Percentiles rank a stretch among this genome's conserved stretches.
Conservation (phyloP, 139 green algal genomes). For the Haematococcus lacustris region DNA sequence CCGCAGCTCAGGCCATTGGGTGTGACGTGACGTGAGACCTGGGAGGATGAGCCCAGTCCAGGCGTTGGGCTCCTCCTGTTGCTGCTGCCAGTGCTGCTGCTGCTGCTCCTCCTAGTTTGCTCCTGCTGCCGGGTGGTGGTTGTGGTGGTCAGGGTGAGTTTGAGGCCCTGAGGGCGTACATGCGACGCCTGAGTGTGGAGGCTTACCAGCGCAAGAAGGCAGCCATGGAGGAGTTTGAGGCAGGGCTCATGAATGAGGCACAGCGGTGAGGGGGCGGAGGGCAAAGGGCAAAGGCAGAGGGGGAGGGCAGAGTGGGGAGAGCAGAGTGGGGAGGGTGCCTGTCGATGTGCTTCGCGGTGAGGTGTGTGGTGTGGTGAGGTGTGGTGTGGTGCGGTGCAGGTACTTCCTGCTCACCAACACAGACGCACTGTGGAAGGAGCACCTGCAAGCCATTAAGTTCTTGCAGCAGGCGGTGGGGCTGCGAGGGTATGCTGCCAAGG, state of each 20-base stretch:
- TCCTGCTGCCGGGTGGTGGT: too few species aligned
- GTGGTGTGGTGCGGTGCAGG: conserved; percentile 11
- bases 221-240: conserved; percentile 69
- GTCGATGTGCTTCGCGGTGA: background rate
- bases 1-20: too few species aligned
- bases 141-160: conserved; percentile 59
- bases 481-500: conserved; percentile 71
- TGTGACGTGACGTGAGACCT: too few species aligned
- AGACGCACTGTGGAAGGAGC: conserved; percentile 97
- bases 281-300: too few species aligned
- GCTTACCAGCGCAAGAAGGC: conserved; percentile 73
- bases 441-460: conserved; percentile 96
- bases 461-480: conserved; percentile 92
- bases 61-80: too few species aligned
- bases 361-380: background rate
- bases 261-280: too few species aligned
- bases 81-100: too few species aligned
- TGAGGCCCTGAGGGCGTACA: conserved; percentile 62
- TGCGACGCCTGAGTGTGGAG: conserved; percentile 48
- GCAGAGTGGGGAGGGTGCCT: background rate
- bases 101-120: too few species aligned
- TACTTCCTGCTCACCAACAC: conserved; percentile 95
- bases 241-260: conserved; percentile 76
- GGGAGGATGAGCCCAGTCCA: too few species aligned
- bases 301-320: background rate